Conservation (phyloP, 2,329 filamentous ascomycete genomes). For the Bipolaris gigantea region DNA sequence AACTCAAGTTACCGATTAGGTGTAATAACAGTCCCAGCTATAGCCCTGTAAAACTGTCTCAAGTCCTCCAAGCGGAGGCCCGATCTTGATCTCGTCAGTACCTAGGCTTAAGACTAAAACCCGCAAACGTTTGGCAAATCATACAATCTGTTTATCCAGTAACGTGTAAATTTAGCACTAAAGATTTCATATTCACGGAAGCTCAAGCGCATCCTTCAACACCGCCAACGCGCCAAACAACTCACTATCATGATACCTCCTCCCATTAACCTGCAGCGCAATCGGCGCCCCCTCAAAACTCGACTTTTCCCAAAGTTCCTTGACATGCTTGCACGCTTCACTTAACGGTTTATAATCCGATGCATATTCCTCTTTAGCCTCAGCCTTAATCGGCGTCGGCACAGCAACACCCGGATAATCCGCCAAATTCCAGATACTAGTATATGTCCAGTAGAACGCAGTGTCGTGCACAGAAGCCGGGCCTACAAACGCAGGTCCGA, state of each 20-base stretch:
- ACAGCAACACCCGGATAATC: conserved; percentile 27
- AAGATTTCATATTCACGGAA: too few relatives aligned
- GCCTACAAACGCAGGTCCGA: conserved; percentile 25
- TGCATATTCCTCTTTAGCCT: conserved; percentile 18
- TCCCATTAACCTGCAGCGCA: conserved; percentile 24
- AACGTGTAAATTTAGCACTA: too few relatives aligned
- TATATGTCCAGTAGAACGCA: conserved; percentile 30
- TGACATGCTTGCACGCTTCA: conserved; percentile 24
- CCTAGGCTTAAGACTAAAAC: background rate
- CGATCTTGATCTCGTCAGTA: too few relatives aligned
- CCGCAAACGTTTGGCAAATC: background rate
- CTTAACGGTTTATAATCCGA: conserved; percentile 19
- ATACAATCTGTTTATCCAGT: background rate
- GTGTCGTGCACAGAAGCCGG: conserved; percentile 24
- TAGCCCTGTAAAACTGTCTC: too few relatives aligned
- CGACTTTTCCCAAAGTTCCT: conserved; percentile 21
- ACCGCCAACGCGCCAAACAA: conserved; percentile 24
- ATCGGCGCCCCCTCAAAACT: conserved; percentile 28
- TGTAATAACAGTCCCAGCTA: too few relatives aligned
- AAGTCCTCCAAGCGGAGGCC: too few relatives aligned
- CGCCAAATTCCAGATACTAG: conserved; percentile 22
- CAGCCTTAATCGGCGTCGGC: conserved; percentile 20
- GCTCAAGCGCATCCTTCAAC: conserved; percentile 19
- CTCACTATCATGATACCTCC: conserved; percentile 27
- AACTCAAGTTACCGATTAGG: too few relatives aligned